Conservation (phyloP, 2,329 filamentous ascomycete genomes). For the Aureobasidium sp. region DNA sequence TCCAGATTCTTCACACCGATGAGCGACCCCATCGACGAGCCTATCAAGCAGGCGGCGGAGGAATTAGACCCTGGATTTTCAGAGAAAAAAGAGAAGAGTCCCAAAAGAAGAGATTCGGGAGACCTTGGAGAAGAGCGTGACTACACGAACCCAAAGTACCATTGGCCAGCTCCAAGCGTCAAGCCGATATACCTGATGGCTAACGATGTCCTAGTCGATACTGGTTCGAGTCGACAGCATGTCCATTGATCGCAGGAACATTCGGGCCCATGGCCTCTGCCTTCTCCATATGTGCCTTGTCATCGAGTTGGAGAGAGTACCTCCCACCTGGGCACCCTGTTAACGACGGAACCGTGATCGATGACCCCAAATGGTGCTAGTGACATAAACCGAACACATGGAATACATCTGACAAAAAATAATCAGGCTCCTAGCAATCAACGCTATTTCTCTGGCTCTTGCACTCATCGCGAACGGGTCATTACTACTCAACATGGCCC, state of each 20-base stretch:
- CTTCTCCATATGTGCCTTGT: constrained; percentile 43
- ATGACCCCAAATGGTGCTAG: constrained; percentile 49
- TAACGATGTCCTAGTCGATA: constrained; percentile 37
- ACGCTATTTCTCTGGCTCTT: constrained; percentile 48
- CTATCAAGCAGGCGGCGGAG: constrained; percentile 41
- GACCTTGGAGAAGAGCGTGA: constrained; percentile 34
- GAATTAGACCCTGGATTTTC: constrained; percentile 34
- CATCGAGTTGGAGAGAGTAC: constrained; percentile 49
- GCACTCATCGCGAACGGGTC: constrained; percentile 50
- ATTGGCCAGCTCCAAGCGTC: background rate
- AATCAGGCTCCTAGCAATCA: constrained; percentile 45
- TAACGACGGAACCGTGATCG: constrained; percentile 39
- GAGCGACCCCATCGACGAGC: constrained; percentile 49
- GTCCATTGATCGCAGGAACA: constrained; percentile 48
- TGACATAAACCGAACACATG: constrained; percentile 6
- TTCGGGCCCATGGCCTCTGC: constrained; percentile 35
- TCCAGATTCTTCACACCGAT: constrained; percentile 24
- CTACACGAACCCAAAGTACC: constrained; percentile 39
- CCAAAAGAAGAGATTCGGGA: constrained; percentile 29
- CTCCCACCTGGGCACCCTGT: constrained; percentile 42
- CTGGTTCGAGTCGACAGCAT: constrained; percentile 56
- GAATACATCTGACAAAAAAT: background rate
- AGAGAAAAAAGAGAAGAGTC: constrained; percentile 18
- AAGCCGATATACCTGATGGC: constrained; percentile 14
- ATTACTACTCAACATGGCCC: constrained; percentile 54